Base-by-base conservation (phyloP, 106 monocot species). In the Agapanthus africanus region DNA sequence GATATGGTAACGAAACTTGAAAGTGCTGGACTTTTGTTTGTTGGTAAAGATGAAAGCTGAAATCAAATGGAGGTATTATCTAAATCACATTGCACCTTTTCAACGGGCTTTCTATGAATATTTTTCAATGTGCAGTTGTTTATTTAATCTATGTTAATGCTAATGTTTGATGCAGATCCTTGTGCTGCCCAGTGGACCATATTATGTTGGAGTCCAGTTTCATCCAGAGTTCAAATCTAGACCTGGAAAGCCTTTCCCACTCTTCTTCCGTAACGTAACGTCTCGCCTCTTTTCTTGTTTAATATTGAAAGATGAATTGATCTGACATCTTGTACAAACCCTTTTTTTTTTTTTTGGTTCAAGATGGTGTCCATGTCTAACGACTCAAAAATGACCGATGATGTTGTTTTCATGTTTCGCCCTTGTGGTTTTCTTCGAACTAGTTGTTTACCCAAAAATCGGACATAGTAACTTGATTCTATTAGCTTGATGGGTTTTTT, bases 211-310 rank as follows among this genome's bases (percentile, higher is more conserved):
- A 10, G 85, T 74, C 13, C 90, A 90, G 54, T 90, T 83, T 78
- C 90, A 90, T 76, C 90, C 90, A 38, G 90, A 90, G 42, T 90
- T 90, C 78, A 90, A 90, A 59, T 90, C 90, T 7, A 72, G 90
- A 70, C 90, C 90, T 51, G 90, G 85, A 54, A 80, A 79, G 63
- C 90, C 90, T n/a, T 90, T 85, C 57, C 70, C 90, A 37, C 75
- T 81, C 23, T 88, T 88, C 70, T 54, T 84, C 70, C 84, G 88
- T 84, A 71, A 79, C 87, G 91, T 91, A 77, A 28, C n/a, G n/a
- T n/a, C n/a, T n/a, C n/a, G n/a, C n/a, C n/a, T n/a, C n/a, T n/a
- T n/a, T n/a, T n/a, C n/a, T n/a, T n/a, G n/a, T n/a, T n/a, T n/a
- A n/a, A n/a, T n/a, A n/a, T n/a, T n/a, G n/a, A n/a, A n/a, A n/a